phyloP scores from a whole-genome alignment of 352 stramenopile genomes.

The Globisporangium radiosum region DNA sequence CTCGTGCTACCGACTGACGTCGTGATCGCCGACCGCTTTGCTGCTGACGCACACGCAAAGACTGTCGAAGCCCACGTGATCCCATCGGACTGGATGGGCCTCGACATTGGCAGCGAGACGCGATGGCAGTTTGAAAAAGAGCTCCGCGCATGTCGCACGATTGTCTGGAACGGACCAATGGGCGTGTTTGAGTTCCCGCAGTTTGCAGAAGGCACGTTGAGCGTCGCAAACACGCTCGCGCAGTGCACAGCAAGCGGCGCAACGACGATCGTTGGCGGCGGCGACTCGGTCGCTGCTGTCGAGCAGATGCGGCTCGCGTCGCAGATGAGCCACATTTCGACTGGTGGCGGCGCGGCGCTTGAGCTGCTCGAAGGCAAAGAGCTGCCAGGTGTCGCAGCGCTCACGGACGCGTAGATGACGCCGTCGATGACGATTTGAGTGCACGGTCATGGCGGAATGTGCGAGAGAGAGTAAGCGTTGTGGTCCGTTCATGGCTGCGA shows the following conservation, averaged over 20 bases:
- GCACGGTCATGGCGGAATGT: no score
- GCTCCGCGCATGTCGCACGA: slow-evolving; percentile 89
- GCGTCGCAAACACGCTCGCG: slow-evolving; percentile 89
- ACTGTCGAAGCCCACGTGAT: slow-evolving; percentile 80
- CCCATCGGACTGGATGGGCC: slow-evolving; percentile 94
- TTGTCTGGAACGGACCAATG: slow-evolving; percentile 95
- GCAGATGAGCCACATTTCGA: slow-evolving; percentile 97
- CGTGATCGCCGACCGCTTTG: slow-evolving; percentile 90
- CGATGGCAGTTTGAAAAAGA: slow-evolving; percentile 63
- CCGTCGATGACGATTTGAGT: no score
- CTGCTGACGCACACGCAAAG: slow-evolving; percentile 54
- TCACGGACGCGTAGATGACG: slow-evolving; percentile 50
- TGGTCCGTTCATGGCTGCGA: no score
- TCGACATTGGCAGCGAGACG: slow-evolving; percentile 78
- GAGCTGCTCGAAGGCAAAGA: slow-evolving; percentile 98
- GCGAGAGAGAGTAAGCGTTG: no score
- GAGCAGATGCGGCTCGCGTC: slow-evolving; percentile 89
- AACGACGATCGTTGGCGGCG: slow-evolving; percentile 91
- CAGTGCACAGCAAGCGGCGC: slow-evolving; percentile 74
- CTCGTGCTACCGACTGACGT: slow-evolving; percentile 92
- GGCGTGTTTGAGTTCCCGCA: slow-evolving; percentile 97
- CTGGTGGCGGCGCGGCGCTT: slow-evolving; percentile 96
- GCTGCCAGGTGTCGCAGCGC: slow-evolving; percentile 95
- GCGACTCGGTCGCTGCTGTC: slow-evolving; percentile 94
- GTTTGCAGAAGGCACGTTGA: slow-evolving; percentile 93